phyloP scores from a whole-genome alignment of 331 rosid genomes.

The Acacia pycnantha region DNA sequence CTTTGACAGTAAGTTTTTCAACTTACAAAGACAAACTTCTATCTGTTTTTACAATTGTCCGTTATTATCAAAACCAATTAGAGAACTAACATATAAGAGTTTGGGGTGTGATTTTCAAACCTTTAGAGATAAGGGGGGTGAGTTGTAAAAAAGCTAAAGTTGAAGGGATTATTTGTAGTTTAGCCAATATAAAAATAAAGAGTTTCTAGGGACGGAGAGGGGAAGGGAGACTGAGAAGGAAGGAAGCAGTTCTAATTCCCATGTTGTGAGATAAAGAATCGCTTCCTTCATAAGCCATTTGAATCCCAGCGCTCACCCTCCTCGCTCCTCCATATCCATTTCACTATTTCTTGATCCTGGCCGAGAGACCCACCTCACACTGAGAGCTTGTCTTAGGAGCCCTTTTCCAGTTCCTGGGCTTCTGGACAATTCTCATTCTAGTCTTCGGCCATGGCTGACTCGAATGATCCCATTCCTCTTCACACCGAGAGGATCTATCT shows the following conservation, averaged over 20 bases:
- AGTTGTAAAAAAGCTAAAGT: too few species aligned
- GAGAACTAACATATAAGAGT: too few species aligned
- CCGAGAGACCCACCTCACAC: not conserved
- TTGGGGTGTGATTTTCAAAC: too few species aligned
- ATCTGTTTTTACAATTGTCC: too few species aligned
- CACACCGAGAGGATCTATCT: slow-evolving; percentile 92
- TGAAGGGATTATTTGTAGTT: too few species aligned
- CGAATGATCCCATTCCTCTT: slow-evolving; percentile 67
- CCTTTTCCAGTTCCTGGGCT: slow-evolving; percentile 42
- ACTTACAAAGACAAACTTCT: too few species aligned
- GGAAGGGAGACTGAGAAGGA: not conserved
- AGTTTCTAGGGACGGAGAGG: not conserved
- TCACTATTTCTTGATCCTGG: slow-evolving; percentile 20
- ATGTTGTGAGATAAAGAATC: slow-evolving; percentile 15
- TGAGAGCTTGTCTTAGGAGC: slow-evolving; percentile 18
- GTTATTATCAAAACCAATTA: too few species aligned
- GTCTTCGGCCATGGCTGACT: slow-evolving; percentile 71
- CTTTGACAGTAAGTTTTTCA: too few species aligned
- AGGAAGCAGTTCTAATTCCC: not conserved
- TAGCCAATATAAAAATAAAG: not conserved
- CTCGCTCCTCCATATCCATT: not conserved
- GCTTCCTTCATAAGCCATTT: slow-evolving; percentile 69
- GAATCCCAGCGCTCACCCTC: slow-evolving; percentile 28
- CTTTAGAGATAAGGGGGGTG: too few species aligned
- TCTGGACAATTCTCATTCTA: slow-evolving; percentile 31